Conservation (phyloP, 768 basidiomycete genomes). For the Xanthoconium purpureum region DNA sequence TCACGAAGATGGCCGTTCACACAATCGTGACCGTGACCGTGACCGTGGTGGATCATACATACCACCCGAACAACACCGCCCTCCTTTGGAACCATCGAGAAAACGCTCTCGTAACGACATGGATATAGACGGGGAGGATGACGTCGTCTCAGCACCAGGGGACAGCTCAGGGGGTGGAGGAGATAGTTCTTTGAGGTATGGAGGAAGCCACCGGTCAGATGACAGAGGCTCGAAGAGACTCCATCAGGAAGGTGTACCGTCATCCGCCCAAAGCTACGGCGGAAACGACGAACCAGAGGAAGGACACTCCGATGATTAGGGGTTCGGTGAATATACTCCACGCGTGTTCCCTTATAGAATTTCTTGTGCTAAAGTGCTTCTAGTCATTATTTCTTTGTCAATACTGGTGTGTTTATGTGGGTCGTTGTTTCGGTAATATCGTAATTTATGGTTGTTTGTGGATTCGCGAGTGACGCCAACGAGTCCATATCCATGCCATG, state of each 20-base stretch:
- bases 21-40: conserved; percentile 35
- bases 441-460: conserved; percentile 17
- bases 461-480: conserved; percentile 11
- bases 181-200: conserved; percentile 34
- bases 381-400: conserved; percentile 14
- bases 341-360: conserved; percentile 28
- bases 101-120: conserved; percentile 62
- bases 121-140: conserved; percentile 58
- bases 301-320: conserved; percentile 32
- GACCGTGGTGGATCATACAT: conserved; percentile 38
- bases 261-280: conserved; percentile 25
- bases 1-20: conserved; percentile 51
- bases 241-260: conserved; percentile 43
- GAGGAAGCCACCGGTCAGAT: conserved; percentile 38
- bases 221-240: conserved; percentile 60
- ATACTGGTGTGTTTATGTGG: conserved; percentile 19
- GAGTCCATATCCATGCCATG: conserved; percentile 16
- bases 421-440: conserved; percentile 15
- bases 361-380: conserved; percentile 34
- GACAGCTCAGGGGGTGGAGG: conserved; percentile 29
- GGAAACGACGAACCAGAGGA: conserved; percentile 33
- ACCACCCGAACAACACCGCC: conserved; percentile 37
- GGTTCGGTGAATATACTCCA: conserved; percentile 22
- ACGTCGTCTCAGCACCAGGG: conserved; percentile 36
- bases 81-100: conserved; percentile 44